Conservation (phyloP, 192 early-diverging fungal genomes). For the Coemansia sp. region DNA sequence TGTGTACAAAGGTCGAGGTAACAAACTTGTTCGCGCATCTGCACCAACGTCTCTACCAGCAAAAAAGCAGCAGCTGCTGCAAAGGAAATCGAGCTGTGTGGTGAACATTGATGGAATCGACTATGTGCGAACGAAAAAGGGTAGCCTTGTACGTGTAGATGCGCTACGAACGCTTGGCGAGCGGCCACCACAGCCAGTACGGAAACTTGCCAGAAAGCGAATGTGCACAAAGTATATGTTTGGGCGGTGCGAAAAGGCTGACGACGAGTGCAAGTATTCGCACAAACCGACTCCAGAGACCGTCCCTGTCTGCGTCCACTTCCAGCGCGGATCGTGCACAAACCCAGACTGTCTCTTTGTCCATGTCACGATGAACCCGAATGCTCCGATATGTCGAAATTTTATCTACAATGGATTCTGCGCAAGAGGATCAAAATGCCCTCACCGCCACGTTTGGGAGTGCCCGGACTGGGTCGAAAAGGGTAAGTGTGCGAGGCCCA, state of each 20-base stretch:
- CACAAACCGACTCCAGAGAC: conserved; percentile 60
- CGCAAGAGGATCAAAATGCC: conserved; percentile 56
- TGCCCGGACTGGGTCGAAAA: conserved; percentile 71
- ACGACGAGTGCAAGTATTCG: conserved; percentile 56
- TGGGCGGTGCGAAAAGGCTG: conserved; percentile 21
- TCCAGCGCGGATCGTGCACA: conserved; percentile 61
- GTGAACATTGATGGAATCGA: conserved; percentile 40
- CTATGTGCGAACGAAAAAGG: conserved; percentile 41
- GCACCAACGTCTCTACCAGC: no score
- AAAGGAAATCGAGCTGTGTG: conserved; percentile 3
- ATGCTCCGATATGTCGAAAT: conserved; percentile 62
- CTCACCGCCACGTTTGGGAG: conserved; percentile 64
- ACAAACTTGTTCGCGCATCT: conserved; percentile 40
- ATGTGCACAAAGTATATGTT: conserved; percentile 39
- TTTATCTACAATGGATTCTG: conserved; percentile 69
- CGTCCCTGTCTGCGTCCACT: conserved; percentile 65
- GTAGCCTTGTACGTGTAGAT: conserved; percentile 32
- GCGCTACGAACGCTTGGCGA: conserved; percentile 18
- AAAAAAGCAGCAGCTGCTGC: background rate
- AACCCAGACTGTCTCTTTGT: conserved; percentile 58
- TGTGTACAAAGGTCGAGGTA: conserved; percentile 28
- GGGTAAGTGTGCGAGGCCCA: conserved; percentile 55
- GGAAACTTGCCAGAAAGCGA: background rate
- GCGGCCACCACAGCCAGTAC: background rate
- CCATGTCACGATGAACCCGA: conserved; percentile 59